Percentiles rank a stretch among this genome's conserved stretches.
phyloP scores from a whole-genome alignment of 345 rosid genomes.

The Gossypium mustelinum region DNA sequence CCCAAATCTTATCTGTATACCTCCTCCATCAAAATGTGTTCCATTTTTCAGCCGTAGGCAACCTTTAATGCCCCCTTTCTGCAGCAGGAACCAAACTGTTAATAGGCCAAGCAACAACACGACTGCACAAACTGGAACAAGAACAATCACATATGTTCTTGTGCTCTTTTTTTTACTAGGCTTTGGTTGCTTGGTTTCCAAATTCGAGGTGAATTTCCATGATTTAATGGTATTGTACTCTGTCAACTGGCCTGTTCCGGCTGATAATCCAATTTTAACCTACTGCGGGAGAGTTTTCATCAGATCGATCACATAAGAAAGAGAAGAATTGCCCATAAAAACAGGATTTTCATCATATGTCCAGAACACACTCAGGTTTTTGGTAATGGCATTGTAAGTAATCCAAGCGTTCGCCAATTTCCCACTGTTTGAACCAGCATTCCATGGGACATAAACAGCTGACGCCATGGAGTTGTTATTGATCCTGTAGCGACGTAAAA shows the following conservation, averaged over 20 bases:
- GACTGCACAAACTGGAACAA: not conserved
- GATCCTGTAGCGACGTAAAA: constrained; percentile 6
- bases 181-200: not conserved
- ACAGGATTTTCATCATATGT: constrained; percentile 9
- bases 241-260: constrained; percentile 18
- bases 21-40: not conserved
- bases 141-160: not conserved
- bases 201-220: constrained; percentile 39
- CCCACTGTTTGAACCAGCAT: constrained; percentile 31
- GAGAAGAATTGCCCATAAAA: constrained; percentile 9
- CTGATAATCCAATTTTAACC: constrained; percentile 37
- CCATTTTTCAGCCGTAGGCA: not conserved
- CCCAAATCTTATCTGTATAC: not conserved
- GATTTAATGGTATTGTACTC: constrained; percentile 25
- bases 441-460: constrained; percentile 22
- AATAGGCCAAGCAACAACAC: not conserved
- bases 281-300: constrained; percentile 26
- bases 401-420: constrained; percentile 29
- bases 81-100: not conserved
- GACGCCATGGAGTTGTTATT: constrained; percentile 32
- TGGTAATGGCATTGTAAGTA: constrained; percentile 28
- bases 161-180: not conserved
- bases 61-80: not conserved
- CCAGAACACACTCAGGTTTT: constrained; percentile 34
- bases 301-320: constrained; percentile 28